Conservation (phyloP, 345 rosid genomes). For the Theobroma cacao region DNA sequence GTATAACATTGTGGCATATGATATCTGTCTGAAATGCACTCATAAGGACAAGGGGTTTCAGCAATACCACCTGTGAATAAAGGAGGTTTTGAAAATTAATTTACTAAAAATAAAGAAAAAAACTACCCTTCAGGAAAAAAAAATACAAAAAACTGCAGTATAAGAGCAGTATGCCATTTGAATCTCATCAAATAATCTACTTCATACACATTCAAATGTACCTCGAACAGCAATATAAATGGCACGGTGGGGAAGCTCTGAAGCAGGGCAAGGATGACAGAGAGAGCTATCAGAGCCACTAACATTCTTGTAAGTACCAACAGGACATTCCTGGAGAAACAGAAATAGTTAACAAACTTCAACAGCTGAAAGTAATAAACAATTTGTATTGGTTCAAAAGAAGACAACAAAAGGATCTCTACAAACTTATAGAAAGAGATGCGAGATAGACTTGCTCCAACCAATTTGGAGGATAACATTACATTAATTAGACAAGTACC, state of each 20-base stretch:
- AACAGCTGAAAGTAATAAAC: not conserved
- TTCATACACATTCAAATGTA: conserved; percentile 21
- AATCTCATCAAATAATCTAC: not conserved
- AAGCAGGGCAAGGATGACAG: conserved; percentile 70
- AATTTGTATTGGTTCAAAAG: not conserved
- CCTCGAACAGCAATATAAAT: conserved; percentile 78
- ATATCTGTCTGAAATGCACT: conserved; percentile 90
- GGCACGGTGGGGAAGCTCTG: conserved; percentile 90
- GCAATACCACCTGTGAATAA: conserved; percentile 75
- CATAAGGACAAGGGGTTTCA: conserved; percentile 89
- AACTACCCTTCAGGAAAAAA: not conserved
- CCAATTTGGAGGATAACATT: not conserved
- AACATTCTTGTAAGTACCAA: conserved; percentile 87
- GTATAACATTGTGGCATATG: conserved; percentile 96
- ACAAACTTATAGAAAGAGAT: not conserved
- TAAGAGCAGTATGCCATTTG: not conserved
- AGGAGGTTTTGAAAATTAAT: not conserved
- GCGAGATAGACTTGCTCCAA: not conserved
- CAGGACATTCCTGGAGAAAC: conserved; percentile 83
- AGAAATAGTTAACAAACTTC: not conserved
- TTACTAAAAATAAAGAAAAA: not conserved
- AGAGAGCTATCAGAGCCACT: conserved; percentile 82
- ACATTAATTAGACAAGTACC: not conserved
- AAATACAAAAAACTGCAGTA: not conserved
- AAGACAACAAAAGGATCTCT: not conserved